Percentiles rank a stretch among this genome's conserved stretches.
Conservation (phyloP, 371 early-diverging fungal species). For the Syncephalastrum sp. region DNA sequence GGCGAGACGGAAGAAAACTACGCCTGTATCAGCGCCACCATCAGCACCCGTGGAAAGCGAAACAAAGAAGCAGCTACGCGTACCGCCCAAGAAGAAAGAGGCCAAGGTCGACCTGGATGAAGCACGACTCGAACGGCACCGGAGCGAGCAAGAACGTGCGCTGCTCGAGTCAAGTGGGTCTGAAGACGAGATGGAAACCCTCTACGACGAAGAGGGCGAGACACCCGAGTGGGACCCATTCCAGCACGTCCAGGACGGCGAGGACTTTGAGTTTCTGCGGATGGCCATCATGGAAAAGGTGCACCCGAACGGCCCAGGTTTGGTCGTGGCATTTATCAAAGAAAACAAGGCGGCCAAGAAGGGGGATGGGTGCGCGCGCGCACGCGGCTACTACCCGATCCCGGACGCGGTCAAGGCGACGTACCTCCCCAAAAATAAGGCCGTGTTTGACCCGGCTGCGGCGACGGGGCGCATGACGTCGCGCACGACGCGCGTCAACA, state of each 20-base stretch:
- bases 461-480: constrained; percentile 40
- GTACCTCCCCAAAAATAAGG: constrained; percentile 57
- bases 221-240: constrained; percentile 35
- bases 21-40: no score
- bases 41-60: background rate
- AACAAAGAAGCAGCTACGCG: background rate
- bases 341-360: constrained; percentile 8
- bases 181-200: constrained; percentile 12
- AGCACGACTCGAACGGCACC: constrained; percentile 7
- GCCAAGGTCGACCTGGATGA: constrained; percentile 9
- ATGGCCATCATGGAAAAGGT: constrained; percentile 44
- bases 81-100: constrained; percentile 1
- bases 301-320: constrained; percentile 12
- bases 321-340: constrained; percentile 16
- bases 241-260: constrained; percentile 48
- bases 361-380: constrained; percentile 78
- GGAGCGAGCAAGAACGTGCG: constrained; percentile 8
- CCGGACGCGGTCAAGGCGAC: constrained; percentile 66
- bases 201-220: constrained; percentile 15
- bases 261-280: constrained; percentile 55
- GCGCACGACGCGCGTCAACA: constrained; percentile 62
- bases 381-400: constrained; percentile 71
- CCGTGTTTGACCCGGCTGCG: constrained; percentile 36
- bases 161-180: constrained; percentile 13
- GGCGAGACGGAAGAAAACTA: no score